Evolutionary conservation across 495 filamentous ascomycete species (phyloP).

Genomic region (Apiosordaria backusii): DNA sequence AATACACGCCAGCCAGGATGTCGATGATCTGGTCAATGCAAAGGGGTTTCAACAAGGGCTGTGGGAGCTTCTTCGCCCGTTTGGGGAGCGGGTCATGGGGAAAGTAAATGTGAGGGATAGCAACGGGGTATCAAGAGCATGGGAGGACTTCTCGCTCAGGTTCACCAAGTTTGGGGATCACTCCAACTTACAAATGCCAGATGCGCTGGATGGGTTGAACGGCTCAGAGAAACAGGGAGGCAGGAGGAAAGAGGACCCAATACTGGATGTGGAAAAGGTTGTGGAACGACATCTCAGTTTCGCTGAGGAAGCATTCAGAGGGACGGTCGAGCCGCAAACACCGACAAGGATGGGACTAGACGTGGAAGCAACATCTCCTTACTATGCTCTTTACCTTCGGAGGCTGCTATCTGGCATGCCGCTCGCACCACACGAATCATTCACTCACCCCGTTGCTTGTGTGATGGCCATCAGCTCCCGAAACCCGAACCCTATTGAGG

Average conservation of each 20-base stretch:
- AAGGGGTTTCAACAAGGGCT: constrained; percentile 81
- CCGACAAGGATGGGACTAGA: constrained; percentile 38
- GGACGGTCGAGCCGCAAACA: constrained; percentile 31
- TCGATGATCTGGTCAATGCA: constrained; percentile 70
- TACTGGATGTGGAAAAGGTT: constrained; percentile 47
- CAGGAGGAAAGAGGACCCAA: constrained; percentile 2
- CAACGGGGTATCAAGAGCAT: constrained; percentile 71
- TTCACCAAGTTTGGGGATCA: constrained; percentile 68
- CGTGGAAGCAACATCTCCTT: constrained; percentile 50
- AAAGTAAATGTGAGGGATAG: constrained; percentile 90
- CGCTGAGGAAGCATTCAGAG: constrained; percentile 48
- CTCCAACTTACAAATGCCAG: constrained; percentile 45
- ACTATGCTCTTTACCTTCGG: constrained; percentile 78
- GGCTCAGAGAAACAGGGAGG: constrained; percentile 21
- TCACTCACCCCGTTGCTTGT: constrained; percentile 92
- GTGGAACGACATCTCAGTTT: constrained; percentile 52
- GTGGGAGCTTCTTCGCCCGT: constrained; percentile 80
- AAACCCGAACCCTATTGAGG: constrained; percentile 74
- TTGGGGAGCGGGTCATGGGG: constrained; percentile 83
- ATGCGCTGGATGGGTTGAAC: constrained; percentile 31
- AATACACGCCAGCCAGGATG: constrained; percentile 77
- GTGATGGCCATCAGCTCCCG: constrained; percentile 92
- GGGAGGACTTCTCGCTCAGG: constrained; percentile 86
- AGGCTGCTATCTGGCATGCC: constrained; percentile 75
- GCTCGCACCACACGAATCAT: constrained; percentile 81